phyloP scores from a whole-genome alignment of 2,329 filamentous ascomycete species.

The Coniochaeta sp. region DNA sequence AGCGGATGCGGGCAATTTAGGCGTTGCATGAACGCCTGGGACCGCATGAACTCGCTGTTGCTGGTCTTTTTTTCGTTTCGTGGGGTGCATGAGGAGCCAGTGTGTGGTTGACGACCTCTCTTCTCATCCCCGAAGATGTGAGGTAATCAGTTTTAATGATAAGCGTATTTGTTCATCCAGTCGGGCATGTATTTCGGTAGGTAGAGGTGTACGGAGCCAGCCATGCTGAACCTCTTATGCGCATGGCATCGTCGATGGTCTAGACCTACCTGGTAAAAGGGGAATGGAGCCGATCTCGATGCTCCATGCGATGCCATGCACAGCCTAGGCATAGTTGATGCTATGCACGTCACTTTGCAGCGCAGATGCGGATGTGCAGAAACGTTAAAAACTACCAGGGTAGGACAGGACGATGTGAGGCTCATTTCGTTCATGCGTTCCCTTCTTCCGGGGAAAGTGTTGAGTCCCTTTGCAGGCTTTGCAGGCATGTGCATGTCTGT shows the following conservation, averaged over 20 bases:
- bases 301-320: neutral
- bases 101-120: neutral
- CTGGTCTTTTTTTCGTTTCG: neutral
- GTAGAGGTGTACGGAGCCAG: neutral
- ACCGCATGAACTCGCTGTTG: neutral
- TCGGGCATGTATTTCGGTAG: neutral
- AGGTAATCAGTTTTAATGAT: neutral
- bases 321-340: neutral
- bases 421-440: neutral
- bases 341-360: conserved; percentile 1
- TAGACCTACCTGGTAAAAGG: neutral
- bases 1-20: neutral
- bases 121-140: neutral
- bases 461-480: neutral
- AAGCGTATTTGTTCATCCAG: neutral
- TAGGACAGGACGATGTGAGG: neutral
- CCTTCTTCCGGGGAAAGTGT: neutral
- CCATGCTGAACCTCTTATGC: neutral
- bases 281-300: neutral
- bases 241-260: neutral
- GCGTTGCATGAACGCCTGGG: conserved; percentile 4
- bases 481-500: neutral
- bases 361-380: neutral
- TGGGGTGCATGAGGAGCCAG: conserved; percentile 2
- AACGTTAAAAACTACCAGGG: neutral